These are phyloP conservation scores for Cystofilobasidium macerans DNA, from an alignment of 768 basidiomycete species.

Conservation along the genomic window DNA sequence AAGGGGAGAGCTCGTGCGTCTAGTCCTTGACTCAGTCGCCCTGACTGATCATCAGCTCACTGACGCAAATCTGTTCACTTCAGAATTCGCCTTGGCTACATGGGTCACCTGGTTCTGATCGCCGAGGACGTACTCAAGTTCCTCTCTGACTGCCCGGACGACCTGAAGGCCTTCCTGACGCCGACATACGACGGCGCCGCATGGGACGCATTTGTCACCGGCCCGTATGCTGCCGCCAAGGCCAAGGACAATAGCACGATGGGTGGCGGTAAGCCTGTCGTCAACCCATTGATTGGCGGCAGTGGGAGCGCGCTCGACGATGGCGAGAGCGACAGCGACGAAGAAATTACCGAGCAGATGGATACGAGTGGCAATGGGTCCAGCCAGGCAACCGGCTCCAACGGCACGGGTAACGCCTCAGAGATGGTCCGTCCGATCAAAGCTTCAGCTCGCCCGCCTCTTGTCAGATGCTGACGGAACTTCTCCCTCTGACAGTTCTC, in stretches of 20 bases:
- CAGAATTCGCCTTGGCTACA: conserved; percentile 62
- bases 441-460: not conserved
- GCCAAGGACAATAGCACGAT: conserved; percentile 64
- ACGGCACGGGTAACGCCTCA: conserved; percentile 41
- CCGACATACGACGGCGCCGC: conserved; percentile 60
- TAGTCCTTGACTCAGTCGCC: not conserved
- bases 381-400: not conserved
- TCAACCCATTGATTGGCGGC: conserved; percentile 12
- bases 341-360: conserved; percentile 26
- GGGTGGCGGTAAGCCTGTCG: conserved; percentile 47
- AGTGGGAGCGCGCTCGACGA: conserved; percentile 29
- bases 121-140: conserved; percentile 88
- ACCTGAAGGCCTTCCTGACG: conserved; percentile 55
- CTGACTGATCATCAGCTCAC: not conserved
- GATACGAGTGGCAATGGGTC: conserved; percentile 21
- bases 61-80: too few species aligned
- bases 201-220: conserved; percentile 84
- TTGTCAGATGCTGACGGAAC: not conserved
- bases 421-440: conserved; percentile 43
- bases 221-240: conserved; percentile 76
- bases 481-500: conserved; percentile 50
- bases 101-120: conserved; percentile 92
- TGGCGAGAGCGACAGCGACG: conserved; percentile 27
- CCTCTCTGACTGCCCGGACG: conserved; percentile 73
- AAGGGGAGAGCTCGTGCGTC: conserved; percentile 45